phyloP scores from a whole-genome alignment of 2,329 filamentous ascomycete genomes.

The Xylariales sp. region DNA sequence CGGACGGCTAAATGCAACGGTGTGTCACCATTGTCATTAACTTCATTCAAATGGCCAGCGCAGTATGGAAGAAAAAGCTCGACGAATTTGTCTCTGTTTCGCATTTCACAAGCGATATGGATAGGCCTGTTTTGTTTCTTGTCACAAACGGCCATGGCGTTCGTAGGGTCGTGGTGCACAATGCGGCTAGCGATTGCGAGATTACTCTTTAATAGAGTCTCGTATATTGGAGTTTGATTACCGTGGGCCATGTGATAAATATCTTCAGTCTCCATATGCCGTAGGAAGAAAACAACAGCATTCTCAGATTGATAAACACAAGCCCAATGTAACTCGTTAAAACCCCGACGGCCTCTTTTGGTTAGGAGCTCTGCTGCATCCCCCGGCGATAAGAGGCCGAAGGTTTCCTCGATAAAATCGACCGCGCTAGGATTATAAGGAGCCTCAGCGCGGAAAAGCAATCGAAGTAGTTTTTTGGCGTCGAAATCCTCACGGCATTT shows the following conservation, averaged over 20 bases:
- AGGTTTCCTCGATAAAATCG: no score
- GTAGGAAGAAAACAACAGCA: neutral
- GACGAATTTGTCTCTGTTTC: neutral
- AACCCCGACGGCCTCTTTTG: neutral
- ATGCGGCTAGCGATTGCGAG: neutral
- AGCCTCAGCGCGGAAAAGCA: neutral
- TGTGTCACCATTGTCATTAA: neutral
- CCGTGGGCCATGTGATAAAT: neutral
- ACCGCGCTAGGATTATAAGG: neutral
- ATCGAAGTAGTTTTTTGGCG: no score
- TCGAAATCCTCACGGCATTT: neutral
- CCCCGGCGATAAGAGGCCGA: no score
- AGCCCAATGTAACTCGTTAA: neutral
- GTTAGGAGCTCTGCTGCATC: neutral
- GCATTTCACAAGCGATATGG: neutral
- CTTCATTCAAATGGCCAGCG: neutral
- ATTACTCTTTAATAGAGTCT: neutral
- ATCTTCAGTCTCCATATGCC: neutral
- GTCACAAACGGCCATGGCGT: neutral
- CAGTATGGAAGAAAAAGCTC: slow-evolving; percentile 2
- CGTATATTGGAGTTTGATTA: neutral
- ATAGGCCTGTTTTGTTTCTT: neutral
- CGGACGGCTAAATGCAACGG: slow-evolving; percentile 1
- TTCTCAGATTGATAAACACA: neutral
- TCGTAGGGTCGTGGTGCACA: neutral